Conservation (phyloP, 208 protist species). For the Leishmania guyanensis region DNA sequence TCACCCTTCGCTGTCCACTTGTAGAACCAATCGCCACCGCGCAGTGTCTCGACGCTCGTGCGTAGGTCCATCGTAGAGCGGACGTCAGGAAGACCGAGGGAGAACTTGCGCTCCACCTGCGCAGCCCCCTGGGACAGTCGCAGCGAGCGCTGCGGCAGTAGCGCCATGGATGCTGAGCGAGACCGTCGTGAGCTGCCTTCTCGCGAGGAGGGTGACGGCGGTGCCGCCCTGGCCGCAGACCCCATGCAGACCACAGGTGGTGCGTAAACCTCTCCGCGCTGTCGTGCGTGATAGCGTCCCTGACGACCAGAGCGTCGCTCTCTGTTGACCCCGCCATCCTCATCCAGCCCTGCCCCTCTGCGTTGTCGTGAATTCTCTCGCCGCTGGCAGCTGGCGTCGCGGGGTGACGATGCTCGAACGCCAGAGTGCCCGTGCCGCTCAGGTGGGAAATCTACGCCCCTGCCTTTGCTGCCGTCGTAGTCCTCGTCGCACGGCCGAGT, state of each 20-base stretch:
- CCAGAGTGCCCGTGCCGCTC: neutral
- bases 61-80: conserved; percentile 68
- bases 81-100: conserved; percentile 43
- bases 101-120: conserved; percentile 16
- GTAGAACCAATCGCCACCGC: conserved; percentile 84
- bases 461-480: neutral
- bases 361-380: conserved; percentile 2
- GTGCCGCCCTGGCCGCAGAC: neutral
- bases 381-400: neutral
- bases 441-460: neutral
- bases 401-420: neutral
- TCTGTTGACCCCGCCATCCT: neutral
- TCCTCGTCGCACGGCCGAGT: neutral
- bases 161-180: conserved; percentile 1
- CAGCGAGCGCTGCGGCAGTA: conserved; percentile 8
- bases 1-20: conserved; percentile 67
- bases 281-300: neutral
- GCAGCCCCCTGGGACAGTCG: neutral
- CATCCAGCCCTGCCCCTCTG: neutral
- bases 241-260: conserved; percentile 31
- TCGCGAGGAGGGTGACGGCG: conserved; percentile 18
- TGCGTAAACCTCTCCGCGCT: conserved; percentile 18
- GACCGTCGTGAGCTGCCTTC: conserved; percentile 7
- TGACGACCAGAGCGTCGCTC: neutral
- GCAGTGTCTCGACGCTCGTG: conserved; percentile 67